Evolutionary conservation across 2,329 filamentous ascomycete species (phyloP).

Genomic region (Hyphodiscus sp.): DNA sequence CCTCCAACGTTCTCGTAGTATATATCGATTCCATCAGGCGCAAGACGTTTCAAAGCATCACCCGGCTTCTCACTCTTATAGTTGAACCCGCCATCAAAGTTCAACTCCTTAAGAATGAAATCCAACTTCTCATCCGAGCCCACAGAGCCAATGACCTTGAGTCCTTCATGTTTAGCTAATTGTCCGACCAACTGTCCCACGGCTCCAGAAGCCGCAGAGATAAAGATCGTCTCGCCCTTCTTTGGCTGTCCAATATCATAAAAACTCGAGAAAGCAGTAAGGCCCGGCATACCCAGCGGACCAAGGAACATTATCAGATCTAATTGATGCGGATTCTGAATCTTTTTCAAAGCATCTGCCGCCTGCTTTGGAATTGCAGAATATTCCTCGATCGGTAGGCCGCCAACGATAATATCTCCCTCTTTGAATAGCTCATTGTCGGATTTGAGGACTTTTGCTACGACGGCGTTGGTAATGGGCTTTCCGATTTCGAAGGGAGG

Average conservation of each 20-base stretch:
- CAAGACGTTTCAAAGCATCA: constrained; percentile 58
- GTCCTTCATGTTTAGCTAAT: constrained; percentile 68
- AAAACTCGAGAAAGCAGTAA: constrained; percentile 69
- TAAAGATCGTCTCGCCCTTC: constrained; percentile 72
- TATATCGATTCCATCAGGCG: constrained; percentile 69
- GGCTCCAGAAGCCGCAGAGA: constrained; percentile 67
- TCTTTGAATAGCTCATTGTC: constrained; percentile 54
- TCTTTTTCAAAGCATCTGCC: constrained; percentile 38
- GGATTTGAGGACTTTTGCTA: constrained; percentile 67
- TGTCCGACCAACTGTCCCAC: constrained; percentile 74
- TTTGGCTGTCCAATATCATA: constrained; percentile 70
- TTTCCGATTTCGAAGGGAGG: constrained; percentile 54
- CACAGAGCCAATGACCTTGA: constrained; percentile 68
- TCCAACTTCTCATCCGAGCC: constrained; percentile 71
- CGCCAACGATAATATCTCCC: constrained; percentile 59
- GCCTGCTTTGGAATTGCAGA: constrained; percentile 41
- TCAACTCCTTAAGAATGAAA: constrained; percentile 65
- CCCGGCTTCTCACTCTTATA: constrained; percentile 68
- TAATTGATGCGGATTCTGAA: constrained; percentile 65
- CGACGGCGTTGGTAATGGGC: constrained; percentile 56
- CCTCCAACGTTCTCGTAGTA: constrained; percentile 80
- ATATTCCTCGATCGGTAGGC: constrained; percentile 63
- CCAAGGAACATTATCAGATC: constrained; percentile 66
- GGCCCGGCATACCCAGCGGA: constrained; percentile 69
- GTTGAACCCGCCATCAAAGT: constrained; percentile 71